Conservation (phyloP, 2,329 filamentous ascomycete genomes). For the Verticillium isaacii region DNA sequence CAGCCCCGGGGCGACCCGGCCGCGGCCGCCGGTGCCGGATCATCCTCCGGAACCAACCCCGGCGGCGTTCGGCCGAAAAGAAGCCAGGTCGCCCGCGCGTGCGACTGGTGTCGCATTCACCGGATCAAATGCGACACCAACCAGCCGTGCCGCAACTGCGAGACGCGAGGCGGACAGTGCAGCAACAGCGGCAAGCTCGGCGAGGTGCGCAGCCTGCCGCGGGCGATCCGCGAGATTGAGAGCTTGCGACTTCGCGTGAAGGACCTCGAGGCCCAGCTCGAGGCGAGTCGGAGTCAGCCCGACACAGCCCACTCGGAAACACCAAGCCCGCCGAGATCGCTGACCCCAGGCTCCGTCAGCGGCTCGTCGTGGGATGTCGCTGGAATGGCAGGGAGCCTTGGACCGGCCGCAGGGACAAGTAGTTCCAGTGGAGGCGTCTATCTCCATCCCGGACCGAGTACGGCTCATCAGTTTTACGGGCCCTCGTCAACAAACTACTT, state of each 20-base stretch:
- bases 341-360: neutral
- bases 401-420: constrained; percentile 21
- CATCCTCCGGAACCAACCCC: neutral
- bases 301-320: neutral
- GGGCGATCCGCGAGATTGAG: constrained; percentile 29
- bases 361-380: neutral
- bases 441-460: neutral
- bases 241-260: constrained; percentile 22
- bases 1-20: neutral
- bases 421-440: neutral
- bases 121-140: constrained; percentile 36
- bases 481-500: neutral
- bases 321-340: constrained; percentile 2
- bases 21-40: neutral
- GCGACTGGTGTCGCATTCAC: constrained; percentile 34
- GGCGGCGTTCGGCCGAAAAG: constrained; percentile 7
- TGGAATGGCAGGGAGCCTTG: constrained; percentile 21
- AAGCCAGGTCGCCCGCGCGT: constrained; percentile 21
- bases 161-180: constrained; percentile 27
- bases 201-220: constrained; percentile 23
- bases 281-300: constrained; percentile 10
- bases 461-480: neutral
- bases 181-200: constrained; percentile 24
- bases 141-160: constrained; percentile 33
- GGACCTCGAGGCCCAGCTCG: constrained; percentile 21